These are phyloP conservation scores for Crithidia bombi DNA, from an alignment of 208 protist genomes.

Conservation along the genomic window DNA sequence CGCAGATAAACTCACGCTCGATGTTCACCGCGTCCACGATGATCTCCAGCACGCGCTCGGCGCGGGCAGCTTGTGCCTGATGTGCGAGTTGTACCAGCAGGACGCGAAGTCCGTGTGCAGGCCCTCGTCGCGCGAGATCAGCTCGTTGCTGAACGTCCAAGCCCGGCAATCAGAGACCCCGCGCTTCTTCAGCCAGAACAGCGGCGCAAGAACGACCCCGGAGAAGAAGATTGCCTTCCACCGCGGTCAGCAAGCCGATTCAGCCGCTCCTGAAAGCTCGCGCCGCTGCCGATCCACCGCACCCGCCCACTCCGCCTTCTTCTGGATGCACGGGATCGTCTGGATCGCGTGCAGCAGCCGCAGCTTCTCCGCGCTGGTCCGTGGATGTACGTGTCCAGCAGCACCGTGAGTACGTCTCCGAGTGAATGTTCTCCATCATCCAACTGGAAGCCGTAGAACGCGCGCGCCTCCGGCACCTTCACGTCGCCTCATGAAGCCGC, in stretches of 20 bases:
- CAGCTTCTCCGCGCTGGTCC: conserved; percentile 92
- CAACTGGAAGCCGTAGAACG: conserved; percentile 99
- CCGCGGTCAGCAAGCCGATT: conserved; percentile 98
- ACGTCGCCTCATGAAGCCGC: conserved; percentile 98
- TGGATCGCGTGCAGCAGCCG: conserved; percentile 97
- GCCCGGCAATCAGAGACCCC: conserved; percentile 98
- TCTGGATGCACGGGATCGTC: conserved; percentile 95
- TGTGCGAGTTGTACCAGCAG: conserved; percentile 94
- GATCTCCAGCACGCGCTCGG: conserved; percentile 85
- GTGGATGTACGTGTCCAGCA: conserved; percentile 98
- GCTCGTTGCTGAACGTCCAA: conserved; percentile 99
- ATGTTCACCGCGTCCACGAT: conserved; percentile 96
- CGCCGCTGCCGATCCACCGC: conserved; percentile 75
- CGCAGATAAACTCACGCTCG: conserved; percentile 97
- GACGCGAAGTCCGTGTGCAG: conserved; percentile 99
- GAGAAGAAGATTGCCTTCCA: conserved; percentile 99
- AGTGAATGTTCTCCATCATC: conserved; percentile 99
- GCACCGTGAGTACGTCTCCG: conserved; percentile 93
- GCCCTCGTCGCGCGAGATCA: conserved; percentile 99
- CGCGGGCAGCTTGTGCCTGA: conserved; percentile 94
- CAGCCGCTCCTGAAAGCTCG: conserved; percentile 96
- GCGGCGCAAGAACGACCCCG: conserved; percentile 98
- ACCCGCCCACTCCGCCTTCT: conserved; percentile 99
- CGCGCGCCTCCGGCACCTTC: conserved; percentile 97
- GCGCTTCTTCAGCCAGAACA: conserved; percentile 99